A percentile compares a stretch with the other conserved stretches of the same genome.
Evolutionary conservation across 495 filamentous ascomycete genomes (phyloP).

Genomic region (Hypoxylon lenormandii): DNA sequence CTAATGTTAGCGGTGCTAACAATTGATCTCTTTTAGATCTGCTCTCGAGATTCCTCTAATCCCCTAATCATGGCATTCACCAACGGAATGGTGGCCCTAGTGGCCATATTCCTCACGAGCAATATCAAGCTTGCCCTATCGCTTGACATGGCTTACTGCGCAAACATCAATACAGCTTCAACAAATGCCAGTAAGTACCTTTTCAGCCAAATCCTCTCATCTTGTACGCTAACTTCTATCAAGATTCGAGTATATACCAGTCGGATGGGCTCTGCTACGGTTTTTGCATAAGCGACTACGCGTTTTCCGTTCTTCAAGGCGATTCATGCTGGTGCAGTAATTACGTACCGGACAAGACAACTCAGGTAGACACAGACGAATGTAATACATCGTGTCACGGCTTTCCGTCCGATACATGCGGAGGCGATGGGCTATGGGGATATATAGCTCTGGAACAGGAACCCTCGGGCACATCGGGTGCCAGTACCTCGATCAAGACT

Average conservation of each 20-base stretch:
- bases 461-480: constrained; percentile 49
- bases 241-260: constrained; percentile 59
- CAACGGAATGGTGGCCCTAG: constrained; percentile 31
- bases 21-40: too few species aligned
- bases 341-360: constrained; percentile 48
- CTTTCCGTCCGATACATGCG: constrained; percentile 57
- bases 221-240: constrained; percentile 13
- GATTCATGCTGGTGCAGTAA: constrained; percentile 61
- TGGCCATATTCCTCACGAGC: constrained; percentile 37
- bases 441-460: constrained; percentile 52
- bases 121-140: constrained; percentile 35
- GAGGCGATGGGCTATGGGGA: constrained; percentile 54
- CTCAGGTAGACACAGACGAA: constrained; percentile 48
- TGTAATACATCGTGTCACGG: constrained; percentile 58
- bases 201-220: not conserved
- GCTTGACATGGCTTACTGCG: constrained; percentile 56
- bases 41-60: not conserved
- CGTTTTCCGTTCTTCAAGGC: constrained; percentile 57
- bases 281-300: constrained; percentile 52
- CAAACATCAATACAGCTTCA: constrained; percentile 56
- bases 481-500: constrained; percentile 30
- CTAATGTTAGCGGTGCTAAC: too few species aligned
- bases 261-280: constrained; percentile 60
- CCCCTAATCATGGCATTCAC: constrained; percentile 36
- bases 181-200: constrained; percentile 51